phyloP scores from a whole-genome alignment of 1,284 basidiomycete genomes.

The Naganishia sp. region DNA sequence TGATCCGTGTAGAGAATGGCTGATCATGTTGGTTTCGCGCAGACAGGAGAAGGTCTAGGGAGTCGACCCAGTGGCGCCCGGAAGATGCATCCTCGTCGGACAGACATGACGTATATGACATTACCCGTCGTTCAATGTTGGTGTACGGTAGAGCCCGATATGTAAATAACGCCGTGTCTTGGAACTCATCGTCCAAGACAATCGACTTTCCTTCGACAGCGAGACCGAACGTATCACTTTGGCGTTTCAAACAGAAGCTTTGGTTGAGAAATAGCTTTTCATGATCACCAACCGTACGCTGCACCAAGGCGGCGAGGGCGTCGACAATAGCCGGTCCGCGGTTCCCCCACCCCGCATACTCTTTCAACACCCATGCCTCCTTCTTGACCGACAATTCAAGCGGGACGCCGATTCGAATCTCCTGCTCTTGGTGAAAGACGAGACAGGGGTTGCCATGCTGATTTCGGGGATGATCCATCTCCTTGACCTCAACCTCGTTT shows the following conservation, averaged over 20 bases:
- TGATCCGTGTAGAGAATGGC: slow-evolving; percentile 16
- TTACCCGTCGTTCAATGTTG: neutral
- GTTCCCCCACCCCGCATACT: neutral
- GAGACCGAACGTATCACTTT: neutral
- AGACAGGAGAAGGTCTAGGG: neutral
- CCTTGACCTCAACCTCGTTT: neutral
- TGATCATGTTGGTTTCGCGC: neutral
- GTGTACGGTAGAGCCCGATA: neutral
- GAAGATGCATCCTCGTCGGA: neutral
- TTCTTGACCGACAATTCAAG: neutral
- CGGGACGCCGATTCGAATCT: neutral
- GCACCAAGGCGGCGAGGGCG: neutral
- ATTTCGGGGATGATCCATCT: neutral
- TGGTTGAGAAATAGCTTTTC: neutral
- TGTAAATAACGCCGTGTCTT: slow-evolving; percentile 1
- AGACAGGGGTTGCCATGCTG: neutral
- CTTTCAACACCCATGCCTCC: no score
- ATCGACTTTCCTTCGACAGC: neutral
- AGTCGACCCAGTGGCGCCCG: neutral
- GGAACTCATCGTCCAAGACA: slow-evolving; percentile 4
- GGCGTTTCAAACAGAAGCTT: slow-evolving; percentile 12
- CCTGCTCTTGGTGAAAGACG: slow-evolving; percentile 1
- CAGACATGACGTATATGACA: slow-evolving; percentile 13
- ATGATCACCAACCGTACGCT: slow-evolving; percentile 7
- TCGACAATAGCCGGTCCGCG: neutral